Evolutionary conservation across 179 eudicot species (phyloP).

Genomic region (Heliamphora pulchella): DNA sequence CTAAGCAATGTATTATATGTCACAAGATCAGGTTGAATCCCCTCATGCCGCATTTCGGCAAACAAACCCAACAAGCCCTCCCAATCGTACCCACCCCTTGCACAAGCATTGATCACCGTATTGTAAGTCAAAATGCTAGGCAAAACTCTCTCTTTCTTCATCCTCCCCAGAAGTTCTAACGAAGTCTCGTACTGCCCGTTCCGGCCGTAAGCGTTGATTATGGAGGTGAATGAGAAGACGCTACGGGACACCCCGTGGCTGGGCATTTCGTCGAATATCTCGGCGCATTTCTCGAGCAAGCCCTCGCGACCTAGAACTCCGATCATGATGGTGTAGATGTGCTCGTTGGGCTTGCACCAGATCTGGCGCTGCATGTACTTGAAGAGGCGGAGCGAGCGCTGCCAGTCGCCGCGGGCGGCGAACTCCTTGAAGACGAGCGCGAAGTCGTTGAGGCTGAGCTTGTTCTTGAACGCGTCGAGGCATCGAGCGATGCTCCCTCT

Average conservation of each 20-base stretch:
- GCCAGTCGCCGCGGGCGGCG: constrained; percentile 91
- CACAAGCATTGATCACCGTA: constrained; percentile 80
- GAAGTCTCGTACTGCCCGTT: constrained; percentile 69
- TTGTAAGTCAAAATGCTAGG: constrained; percentile 84
- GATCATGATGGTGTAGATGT: constrained; percentile 65
- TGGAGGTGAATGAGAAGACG: constrained; percentile 78
- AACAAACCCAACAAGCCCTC: constrained; percentile 84
- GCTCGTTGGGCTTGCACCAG: constrained; percentile 97
- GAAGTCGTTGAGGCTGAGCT: constrained; percentile 69
- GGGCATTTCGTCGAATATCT: constrained; percentile 83
- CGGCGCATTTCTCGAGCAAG: constrained; percentile 66
- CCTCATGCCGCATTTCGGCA: constrained; percentile 94
- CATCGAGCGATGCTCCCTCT: constrained; percentile 87
- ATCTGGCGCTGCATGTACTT: constrained; percentile 94
- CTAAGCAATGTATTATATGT: constrained; percentile 82
- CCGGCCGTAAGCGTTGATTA: constrained; percentile 85
- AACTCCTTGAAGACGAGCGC: constrained; percentile 81
- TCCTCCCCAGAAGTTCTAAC: constrained; percentile 55
- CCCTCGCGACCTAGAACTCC: constrained; percentile 86
- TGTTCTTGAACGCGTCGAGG: constrained; percentile 70
- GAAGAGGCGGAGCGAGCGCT: constrained; percentile 71
- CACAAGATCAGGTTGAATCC: constrained; percentile 83
- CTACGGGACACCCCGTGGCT: constrained; percentile 54
- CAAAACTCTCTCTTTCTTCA: constrained; percentile 69
- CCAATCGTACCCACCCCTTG: constrained; percentile 87